A percentile compares a stretch with the other conserved stretches of the same genome.
Evolutionary conservation across 2,329 filamentous ascomycete genomes (phyloP).

Genomic region (Ceratocystis cacaofunesta): DNA sequence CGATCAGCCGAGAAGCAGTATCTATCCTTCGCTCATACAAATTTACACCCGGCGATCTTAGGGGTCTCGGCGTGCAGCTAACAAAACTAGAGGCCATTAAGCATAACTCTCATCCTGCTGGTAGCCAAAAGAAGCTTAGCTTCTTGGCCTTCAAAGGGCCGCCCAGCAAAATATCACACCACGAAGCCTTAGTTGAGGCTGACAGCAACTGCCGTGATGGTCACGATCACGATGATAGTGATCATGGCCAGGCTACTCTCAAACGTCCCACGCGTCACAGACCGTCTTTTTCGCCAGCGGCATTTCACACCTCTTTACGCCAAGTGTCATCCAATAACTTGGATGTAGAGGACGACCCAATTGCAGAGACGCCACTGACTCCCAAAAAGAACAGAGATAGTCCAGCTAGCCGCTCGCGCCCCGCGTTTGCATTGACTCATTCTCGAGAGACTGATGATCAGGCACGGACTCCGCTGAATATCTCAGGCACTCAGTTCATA

Average conservation of each 20-base stretch:
- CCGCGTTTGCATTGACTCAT: conserved; percentile 37
- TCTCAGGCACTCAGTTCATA: conserved; percentile 80
- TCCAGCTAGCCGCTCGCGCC: conserved; percentile 25
- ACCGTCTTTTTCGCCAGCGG: neutral
- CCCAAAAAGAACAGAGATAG: neutral
- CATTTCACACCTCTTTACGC: neutral
- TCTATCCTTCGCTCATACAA: conserved; percentile 66
- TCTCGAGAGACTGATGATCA: conserved; percentile 35
- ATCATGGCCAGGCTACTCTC: neutral
- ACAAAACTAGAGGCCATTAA: conserved; percentile 79
- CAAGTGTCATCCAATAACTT: conserved; percentile 17
- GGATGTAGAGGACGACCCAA: conserved; percentile 10
- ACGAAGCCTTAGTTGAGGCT: conserved; percentile 20
- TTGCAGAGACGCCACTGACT: conserved; percentile 6
- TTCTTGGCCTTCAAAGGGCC: conserved; percentile 38
- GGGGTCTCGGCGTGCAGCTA: conserved; percentile 84
- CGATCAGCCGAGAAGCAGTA: conserved; percentile 69
- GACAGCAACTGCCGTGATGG: conserved; percentile 13
- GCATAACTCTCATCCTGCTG: conserved; percentile 36
- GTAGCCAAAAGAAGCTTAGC: conserved; percentile 64
- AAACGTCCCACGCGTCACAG: neutral
- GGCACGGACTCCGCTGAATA: conserved; percentile 57
- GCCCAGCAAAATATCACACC: conserved; percentile 18
- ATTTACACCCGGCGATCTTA: conserved; percentile 81
- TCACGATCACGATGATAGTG: conserved; percentile 2